Conservation (phyloP, 1,139 yeast genomes). For the Debaryomyces psychrophilus region DNA sequence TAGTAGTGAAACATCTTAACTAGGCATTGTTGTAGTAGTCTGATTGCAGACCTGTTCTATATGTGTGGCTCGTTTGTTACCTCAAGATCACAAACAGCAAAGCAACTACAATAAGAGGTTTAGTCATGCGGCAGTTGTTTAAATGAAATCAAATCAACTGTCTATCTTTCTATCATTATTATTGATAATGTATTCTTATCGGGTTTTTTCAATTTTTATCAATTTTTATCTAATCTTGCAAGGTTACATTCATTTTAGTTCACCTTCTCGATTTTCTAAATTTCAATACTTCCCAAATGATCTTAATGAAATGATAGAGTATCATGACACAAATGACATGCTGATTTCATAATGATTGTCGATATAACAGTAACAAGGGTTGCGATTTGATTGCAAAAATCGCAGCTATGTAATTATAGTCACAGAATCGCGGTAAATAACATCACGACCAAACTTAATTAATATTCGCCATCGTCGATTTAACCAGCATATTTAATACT, state of each 20-base stretch:
- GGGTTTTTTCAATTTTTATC: neutral
- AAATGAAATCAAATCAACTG: too few species aligned
- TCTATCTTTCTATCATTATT: neutral
- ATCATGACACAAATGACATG: too few species aligned
- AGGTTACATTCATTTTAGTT: too few species aligned
- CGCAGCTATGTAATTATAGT: neutral
- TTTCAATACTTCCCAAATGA: too few species aligned
- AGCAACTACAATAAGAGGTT: too few species aligned
- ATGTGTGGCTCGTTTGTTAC: too few species aligned
- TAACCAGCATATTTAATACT: slow-evolving; percentile 4
- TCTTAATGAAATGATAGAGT: too few species aligned
- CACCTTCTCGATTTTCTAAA: neutral
- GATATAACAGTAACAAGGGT: neutral
- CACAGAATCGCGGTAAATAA: neutral
- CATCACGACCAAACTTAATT: neutral
- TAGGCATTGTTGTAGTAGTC: neutral
- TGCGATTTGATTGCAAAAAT: neutral
- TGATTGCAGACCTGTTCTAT: too few species aligned
- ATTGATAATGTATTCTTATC: neutral
- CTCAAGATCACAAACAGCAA: too few species aligned
- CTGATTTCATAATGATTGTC: too few species aligned
- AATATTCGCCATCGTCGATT: slow-evolving; percentile 3
- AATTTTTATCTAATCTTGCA: neutral
- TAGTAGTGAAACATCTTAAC: neutral
- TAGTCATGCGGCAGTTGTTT: too few species aligned